Evolutionary conservation across 257 asterid species (phyloP).

Genomic region (Nicotiana knightiana): DNA sequence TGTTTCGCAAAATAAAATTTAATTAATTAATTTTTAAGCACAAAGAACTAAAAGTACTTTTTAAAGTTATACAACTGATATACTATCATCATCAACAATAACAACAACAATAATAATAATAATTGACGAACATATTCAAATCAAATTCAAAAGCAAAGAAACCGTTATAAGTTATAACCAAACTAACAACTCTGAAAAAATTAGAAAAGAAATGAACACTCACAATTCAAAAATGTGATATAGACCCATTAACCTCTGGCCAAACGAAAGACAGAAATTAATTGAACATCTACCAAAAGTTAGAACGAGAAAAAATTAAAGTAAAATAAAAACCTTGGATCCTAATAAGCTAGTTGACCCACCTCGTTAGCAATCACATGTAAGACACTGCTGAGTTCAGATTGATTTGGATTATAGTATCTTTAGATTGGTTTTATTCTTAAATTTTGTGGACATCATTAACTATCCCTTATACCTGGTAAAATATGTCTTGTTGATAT

Average conservation of each 20-base stretch:
- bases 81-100: too few relatives aligned
- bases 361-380: not conserved
- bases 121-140: not conserved
- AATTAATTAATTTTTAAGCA: too few relatives aligned
- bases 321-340: not conserved
- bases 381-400: not conserved
- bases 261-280: not conserved
- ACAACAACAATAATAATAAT: too few relatives aligned
- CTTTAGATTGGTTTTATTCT: not conserved
- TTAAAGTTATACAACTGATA: too few relatives aligned
- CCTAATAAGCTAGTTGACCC: not conserved
- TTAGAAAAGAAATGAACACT: not conserved
- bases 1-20: too few relatives aligned
- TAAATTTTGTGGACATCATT: not conserved
- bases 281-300: not conserved
- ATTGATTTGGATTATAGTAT: not conserved
- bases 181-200: not conserved
- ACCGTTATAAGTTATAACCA: not conserved
- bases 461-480: not conserved
- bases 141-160: too few relatives aligned
- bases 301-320: not conserved
- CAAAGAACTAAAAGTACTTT: too few relatives aligned
- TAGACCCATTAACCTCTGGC: not conserved
- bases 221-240: not conserved
- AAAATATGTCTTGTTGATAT: not conserved